phyloP scores from a whole-genome alignment of 2,329 filamentous ascomycete species.

The Verticillium nonalfalfae region DNA sequence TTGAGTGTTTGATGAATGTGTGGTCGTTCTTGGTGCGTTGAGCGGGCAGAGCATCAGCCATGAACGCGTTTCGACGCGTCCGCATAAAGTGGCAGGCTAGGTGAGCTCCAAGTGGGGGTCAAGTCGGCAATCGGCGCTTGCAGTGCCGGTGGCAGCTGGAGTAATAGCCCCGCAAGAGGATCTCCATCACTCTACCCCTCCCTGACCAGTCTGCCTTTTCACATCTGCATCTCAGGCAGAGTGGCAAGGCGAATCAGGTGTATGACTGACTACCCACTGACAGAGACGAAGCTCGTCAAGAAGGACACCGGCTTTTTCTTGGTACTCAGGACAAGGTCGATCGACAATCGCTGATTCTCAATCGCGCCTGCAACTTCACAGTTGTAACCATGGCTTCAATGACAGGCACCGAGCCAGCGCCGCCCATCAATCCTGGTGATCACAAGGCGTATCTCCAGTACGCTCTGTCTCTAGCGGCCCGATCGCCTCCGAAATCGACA shows the following conservation, averaged over 20 bases:
- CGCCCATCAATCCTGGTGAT: conserved; percentile 25
- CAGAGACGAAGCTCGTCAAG: too few relatives aligned
- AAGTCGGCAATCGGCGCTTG: neutral
- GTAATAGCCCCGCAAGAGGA: neutral
- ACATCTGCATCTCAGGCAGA: neutral
- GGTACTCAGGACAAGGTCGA: too few relatives aligned
- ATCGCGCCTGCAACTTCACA: neutral
- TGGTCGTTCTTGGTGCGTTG: neutral
- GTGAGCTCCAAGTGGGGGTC: neutral
- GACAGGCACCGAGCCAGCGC: neutral
- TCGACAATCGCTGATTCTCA: too few relatives aligned
- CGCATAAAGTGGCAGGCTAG: conserved; percentile 6
- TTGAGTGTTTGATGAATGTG: neutral
- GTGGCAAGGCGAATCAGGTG: neutral
- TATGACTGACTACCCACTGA: too few relatives aligned
- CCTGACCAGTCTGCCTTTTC: neutral
- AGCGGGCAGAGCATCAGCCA: neutral
- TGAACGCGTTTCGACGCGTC: conserved; percentile 10
- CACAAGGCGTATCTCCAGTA: conserved; percentile 54
- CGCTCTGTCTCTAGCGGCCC: conserved; percentile 68
- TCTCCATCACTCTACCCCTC: neutral
- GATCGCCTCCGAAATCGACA: conserved; percentile 78
- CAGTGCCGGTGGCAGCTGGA: neutral
- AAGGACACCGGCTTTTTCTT: too few relatives aligned
- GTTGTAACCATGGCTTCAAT: conserved; percentile 7